phyloP scores from a whole-genome alignment of 108 stramenopile species.

The Discostella stelligeroides region DNA sequence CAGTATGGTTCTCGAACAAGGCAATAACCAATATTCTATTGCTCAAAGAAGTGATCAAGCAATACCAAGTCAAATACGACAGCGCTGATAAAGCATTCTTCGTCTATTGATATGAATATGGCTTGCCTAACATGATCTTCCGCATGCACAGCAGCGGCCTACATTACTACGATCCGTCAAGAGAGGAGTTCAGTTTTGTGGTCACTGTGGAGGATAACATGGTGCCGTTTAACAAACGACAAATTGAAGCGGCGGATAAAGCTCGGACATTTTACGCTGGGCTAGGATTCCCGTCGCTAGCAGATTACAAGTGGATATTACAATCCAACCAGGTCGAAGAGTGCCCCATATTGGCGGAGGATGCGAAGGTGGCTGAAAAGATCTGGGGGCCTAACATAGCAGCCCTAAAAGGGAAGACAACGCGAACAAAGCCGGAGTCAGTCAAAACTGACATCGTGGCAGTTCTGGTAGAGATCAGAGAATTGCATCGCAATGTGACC shows the following conservation, averaged over 20 bases:
- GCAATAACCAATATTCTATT: conserved; percentile 13
- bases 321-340: conserved; percentile 8
- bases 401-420: conserved; percentile 18
- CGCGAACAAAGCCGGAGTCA: not conserved
- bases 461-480: not conserved
- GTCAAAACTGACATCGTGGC: not conserved
- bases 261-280: conserved; percentile 5
- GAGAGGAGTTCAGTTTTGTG: not conserved
- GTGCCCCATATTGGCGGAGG: conserved; percentile 12
- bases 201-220: not conserved
- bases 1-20: conserved; percentile 1
- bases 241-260: conserved; percentile 1
- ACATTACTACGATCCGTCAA: not conserved
- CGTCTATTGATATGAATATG: not conserved
- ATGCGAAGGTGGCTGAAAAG: conserved; percentile 5
- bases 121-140: not conserved
- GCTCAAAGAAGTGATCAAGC: not conserved
- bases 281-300: conserved; percentile 2
- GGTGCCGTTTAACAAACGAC: not conserved
- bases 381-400: conserved; percentile 11
- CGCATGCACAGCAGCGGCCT: not conserved
- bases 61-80: conserved; percentile 13
- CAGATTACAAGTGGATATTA: conserved; percentile 17
- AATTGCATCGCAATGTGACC: not conserved
- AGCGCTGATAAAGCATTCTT: not conserved